These are phyloP conservation scores for Polyporus arcularius DNA, from an alignment of 768 basidiomycete genomes.

Conservation along the genomic window DNA sequence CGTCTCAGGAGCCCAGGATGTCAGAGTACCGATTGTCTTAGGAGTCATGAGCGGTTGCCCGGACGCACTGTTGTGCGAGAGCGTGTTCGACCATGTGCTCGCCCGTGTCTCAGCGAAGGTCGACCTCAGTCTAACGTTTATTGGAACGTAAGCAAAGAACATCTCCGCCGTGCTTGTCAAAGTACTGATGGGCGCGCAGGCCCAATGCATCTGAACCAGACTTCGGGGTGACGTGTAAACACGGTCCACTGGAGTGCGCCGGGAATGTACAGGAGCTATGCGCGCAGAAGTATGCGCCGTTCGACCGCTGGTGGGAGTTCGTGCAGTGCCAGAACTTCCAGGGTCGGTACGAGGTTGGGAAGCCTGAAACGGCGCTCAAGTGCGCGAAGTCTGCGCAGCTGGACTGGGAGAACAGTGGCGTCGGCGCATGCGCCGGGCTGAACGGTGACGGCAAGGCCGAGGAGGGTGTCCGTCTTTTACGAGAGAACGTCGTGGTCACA, in stretches of 20 bases:
- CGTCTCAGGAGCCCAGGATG: conserved; percentile 12
- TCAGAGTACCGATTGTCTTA: conserved; percentile 52
- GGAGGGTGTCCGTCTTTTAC: conserved; percentile 67
- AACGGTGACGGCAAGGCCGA: conserved; percentile 62
- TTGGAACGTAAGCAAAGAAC: conserved; percentile 62
- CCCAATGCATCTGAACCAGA: conserved; percentile 61
- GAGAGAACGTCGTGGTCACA: conserved; percentile 53
- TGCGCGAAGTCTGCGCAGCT: conserved; percentile 68
- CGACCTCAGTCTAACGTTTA: conserved; percentile 67
- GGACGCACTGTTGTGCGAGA: conserved; percentile 82
- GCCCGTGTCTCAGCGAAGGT: conserved; percentile 62
- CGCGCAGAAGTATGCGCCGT: conserved; percentile 57
- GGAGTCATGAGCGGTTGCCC: conserved; percentile 77
- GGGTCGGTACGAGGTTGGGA: conserved; percentile 65
- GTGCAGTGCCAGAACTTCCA: conserved; percentile 78
- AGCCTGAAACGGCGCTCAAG: conserved; percentile 56
- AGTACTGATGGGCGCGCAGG: conserved; percentile 35
- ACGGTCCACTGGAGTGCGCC: conserved; percentile 79
- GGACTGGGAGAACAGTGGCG: conserved; percentile 65
- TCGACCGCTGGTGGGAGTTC: conserved; percentile 78
- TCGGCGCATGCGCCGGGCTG: conserved; percentile 58
- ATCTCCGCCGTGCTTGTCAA: not conserved
- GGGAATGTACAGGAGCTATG: conserved; percentile 92
- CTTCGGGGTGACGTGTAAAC: conserved; percentile 82
- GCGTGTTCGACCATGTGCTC: conserved; percentile 72